Evolutionary conservation across 208 protist species (phyloP), one percentile per base, ranked within the genome.

Genomic region (Wallacemonas rigidus): DNA sequence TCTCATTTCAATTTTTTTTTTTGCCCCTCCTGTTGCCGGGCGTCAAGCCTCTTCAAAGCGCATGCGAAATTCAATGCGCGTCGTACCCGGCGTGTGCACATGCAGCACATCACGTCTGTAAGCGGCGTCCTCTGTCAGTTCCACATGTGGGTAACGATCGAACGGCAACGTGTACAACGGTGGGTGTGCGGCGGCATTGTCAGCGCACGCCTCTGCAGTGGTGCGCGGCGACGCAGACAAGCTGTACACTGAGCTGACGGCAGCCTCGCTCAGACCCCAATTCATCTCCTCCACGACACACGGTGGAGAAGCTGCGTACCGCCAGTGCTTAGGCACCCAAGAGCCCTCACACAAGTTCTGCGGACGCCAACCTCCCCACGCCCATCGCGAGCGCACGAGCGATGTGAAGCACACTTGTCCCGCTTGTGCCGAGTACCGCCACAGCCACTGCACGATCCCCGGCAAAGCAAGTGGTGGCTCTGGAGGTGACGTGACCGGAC

Each of bases 261-360:
- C 9, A 11, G 26, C 36, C 17, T 6, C n/a, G 51, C 0, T 35
- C 56, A 0, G 8, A 7, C 38, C 5, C 5, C 36, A 26, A 26
- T 26, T 6, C 56, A 62, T 65, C 60, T 50, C 60, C 41, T 9
- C 38, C 5, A 65, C 43, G 9, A 50, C 60, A 26, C 60, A 65
- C 38, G 60, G 60, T 35, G 41, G 60, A 12, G 60, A 45, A 0
- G 60, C 60, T 38, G 60, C 60, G 41, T 50, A 38, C 41, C 38
- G 43, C 38, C 44, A 3, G 60, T 48, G 15, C 4, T 45, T 3
- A 3, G 60, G n/a, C 60, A 65, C 8, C 43, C 60, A 44, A 38
- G 41, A 5, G n/a, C 4, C 14, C 43, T 6, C 12, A 26, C 60
- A 65, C n/a, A 65, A 35, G 3, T 12, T 35, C 3, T 8, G 3